A percentile compares a stretch with the other conserved stretches of the same genome.
Evolutionary conservation across 176 grass and related monocot species (phyloP).

Genomic region (Ananas comosus): DNA sequence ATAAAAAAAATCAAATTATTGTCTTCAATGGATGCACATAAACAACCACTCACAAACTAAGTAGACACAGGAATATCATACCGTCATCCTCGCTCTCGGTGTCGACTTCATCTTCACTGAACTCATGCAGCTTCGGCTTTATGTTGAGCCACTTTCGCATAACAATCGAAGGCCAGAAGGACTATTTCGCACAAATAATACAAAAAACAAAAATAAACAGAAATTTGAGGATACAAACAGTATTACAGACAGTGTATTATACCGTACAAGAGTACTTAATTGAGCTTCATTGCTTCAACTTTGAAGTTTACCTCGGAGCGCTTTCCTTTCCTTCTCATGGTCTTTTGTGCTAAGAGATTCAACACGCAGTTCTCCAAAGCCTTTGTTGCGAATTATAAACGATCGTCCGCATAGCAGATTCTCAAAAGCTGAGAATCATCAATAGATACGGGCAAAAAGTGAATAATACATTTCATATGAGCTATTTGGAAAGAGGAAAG

Average conservation of each 20-base stretch:
- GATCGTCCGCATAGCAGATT: background rate
- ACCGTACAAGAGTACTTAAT: background rate
- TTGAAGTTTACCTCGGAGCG: conserved; percentile 32
- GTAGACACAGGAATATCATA: conserved; percentile 4
- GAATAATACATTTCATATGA: background rate
- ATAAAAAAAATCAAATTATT: background rate
- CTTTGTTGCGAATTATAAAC: background rate
- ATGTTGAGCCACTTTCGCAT: conserved; percentile 74
- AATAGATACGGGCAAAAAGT: background rate
- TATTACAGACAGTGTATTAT: conserved; percentile 1
- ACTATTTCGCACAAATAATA: conserved; percentile 12
- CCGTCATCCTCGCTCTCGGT: conserved; percentile 45
- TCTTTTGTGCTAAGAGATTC: conserved; percentile 2
- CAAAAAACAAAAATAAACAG: background rate
- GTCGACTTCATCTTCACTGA: conserved; percentile 67
- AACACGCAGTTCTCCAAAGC: background rate
- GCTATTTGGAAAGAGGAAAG: background rate
- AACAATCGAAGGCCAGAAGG: conserved; percentile 48
- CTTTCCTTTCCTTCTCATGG: conserved; percentile 42
- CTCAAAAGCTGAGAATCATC: background rate
- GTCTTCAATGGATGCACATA: background rate
- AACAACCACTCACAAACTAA: background rate
- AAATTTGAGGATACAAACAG: conserved; percentile 12
- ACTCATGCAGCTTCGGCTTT: conserved; percentile 57
- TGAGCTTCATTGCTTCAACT: background rate